Base-by-base conservation (phyloP, 2,329 filamentous ascomycete genomes). In the Nemania serpens region DNA sequence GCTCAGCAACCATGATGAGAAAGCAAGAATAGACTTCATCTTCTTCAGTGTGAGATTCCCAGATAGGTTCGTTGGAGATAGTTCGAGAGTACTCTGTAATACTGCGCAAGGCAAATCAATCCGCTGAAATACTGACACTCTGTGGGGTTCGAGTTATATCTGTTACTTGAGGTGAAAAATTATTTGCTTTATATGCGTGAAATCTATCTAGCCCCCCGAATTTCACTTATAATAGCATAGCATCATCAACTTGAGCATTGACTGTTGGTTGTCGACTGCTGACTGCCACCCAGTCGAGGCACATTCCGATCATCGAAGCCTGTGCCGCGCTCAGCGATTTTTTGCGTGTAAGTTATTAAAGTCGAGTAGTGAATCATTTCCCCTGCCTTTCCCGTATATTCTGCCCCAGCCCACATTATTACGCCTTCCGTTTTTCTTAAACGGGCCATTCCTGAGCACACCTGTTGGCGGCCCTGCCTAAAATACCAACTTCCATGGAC, bases 291-390 rank as follows among this genome's bases (percentile, higher is more conserved):
- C 39, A 18, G 25, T 45, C 33, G 34, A 42, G 17, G 20, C 33
- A 45, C 37, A 57, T 45, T 43, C 46, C 55, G 45, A 25, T 25
- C 17, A 15, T 29, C 20, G 10, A 20, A 22, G 15, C 1, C 22
- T n/a, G 13, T 42, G 46, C 29, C 33, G 17, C 47, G 7, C 18
- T n/a, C 18, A n/a, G 47, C 25, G 3, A 37, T 43, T 25, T 50
- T 33, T 41, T 15, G 25, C 18, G 36, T 5, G 55, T 41, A n/a
- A n/a, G 25, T 3, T 29, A 51, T 58, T 51, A 39, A n/a, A 37
- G 18, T 39, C 18, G 18, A 51, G 25, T 58, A 58, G 55, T 58
- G 41, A 45, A 51, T 36, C 29, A 57, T 57, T 58, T 43, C 29
- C n/a, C 45, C 39, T 36, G 17, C 20, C 41, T 51, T 34, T 52